A percentile compares a stretch with the other conserved stretches of the same genome.
These are phyloP conservation scores for Penicillium tannophilum DNA, from an alignment of 495 filamentous ascomycete species.

Conservation along the genomic window DNA sequence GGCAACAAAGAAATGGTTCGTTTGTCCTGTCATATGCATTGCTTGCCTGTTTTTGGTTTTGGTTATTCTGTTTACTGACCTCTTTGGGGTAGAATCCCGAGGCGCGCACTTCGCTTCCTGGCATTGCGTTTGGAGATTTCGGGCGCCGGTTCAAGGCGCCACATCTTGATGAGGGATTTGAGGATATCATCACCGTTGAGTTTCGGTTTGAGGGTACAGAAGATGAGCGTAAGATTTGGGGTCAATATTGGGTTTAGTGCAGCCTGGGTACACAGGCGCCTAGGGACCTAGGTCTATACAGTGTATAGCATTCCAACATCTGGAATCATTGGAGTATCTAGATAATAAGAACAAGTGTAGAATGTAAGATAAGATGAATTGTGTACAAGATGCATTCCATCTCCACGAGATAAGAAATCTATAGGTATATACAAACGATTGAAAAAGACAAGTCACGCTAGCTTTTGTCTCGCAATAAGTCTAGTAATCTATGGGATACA, in stretches of 20 bases:
- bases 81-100: constrained; percentile 71
- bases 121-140: constrained; percentile 78
- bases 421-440: constrained; percentile 21
- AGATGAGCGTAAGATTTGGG: constrained; percentile 62
- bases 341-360: background rate
- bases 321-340: no score
- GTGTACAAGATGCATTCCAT: constrained; percentile 12
- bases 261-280: background rate
- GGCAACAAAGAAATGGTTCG: constrained; percentile 56
- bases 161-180: constrained; percentile 75
- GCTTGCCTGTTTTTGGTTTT: background rate
- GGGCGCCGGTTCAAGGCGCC: constrained; percentile 70
- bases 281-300: background rate
- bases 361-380: constrained; percentile 10
- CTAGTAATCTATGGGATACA: constrained; percentile 26
- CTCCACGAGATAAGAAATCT: background rate
- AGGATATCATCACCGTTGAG: constrained; percentile 69
- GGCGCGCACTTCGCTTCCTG: constrained; percentile 69
- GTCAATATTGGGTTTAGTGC: constrained; percentile 67
- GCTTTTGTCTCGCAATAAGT: constrained; percentile 12
- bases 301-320: no score
- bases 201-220: constrained; percentile 67
- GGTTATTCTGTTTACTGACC: constrained; percentile 10
- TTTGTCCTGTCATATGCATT: background rate
- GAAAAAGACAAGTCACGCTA: constrained; percentile 17